Percentiles rank a stretch among this genome's conserved stretches.
These are phyloP conservation scores for Yamadazyma akitaensis DNA, from an alignment of 805 yeast species.

Conservation along the genomic window DNA sequence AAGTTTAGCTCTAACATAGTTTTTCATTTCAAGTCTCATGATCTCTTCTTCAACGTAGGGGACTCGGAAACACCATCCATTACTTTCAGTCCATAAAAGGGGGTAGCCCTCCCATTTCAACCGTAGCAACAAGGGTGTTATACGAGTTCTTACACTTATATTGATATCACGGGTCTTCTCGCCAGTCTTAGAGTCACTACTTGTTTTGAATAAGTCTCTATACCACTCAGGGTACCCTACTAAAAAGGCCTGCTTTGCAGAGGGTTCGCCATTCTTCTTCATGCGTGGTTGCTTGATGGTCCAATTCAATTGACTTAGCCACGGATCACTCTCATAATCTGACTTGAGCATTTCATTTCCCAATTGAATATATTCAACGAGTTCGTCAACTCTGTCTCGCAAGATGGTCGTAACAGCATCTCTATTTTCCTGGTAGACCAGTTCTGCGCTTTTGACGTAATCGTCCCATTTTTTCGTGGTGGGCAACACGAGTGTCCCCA, in stretches of 20 bases:
- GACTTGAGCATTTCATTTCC: conserved; percentile 21
- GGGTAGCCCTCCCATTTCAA: conserved; percentile 86
- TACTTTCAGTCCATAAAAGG: conserved; percentile 68
- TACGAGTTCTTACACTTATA: conserved; percentile 68
- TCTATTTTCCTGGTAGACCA: conserved; percentile 56
- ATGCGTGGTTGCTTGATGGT: conserved; percentile 53
- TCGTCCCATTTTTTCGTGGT: conserved; percentile 69
- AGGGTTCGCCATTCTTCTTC: conserved; percentile 67
- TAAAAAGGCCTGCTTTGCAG: conserved; percentile 65
- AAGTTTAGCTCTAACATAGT: conserved; percentile 33
- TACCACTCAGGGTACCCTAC: conserved; percentile 97
- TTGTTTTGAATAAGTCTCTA: conserved; percentile 47
- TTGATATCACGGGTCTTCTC: conserved; percentile 42
- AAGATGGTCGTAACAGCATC: conserved; percentile 56
- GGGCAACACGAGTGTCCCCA: conserved; percentile 76
- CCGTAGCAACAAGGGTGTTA: conserved; percentile 71
- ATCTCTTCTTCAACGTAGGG: conserved; percentile 32
- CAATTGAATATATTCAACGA: conserved; percentile 44
- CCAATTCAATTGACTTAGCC: conserved; percentile 94
- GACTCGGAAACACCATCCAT: conserved; percentile 89
- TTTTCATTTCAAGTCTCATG: conserved; percentile 31
- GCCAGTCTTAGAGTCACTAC: conserved; percentile 19
- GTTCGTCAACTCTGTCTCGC: conserved; percentile 54
- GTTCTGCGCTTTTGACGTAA: conserved; percentile 69
- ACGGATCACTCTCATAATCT: conserved; percentile 63